Conservation (phyloP, 805 yeast species). For the Barnettozyma vustinii region DNA sequence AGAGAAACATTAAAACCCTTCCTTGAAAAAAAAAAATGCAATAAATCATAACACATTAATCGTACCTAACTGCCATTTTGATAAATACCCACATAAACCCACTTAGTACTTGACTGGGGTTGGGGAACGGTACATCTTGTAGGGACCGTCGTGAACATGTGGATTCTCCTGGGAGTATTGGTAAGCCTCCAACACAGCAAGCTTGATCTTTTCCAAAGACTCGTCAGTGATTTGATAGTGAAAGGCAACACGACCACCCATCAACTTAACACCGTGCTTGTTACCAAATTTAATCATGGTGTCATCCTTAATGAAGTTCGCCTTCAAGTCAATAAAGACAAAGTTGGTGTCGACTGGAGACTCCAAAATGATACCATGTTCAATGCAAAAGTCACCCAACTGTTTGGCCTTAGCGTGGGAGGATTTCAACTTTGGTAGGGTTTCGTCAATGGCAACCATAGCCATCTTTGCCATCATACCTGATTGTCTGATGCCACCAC, state of each 20-base stretch:
- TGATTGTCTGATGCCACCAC: constrained; percentile 90
- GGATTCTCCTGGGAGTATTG: constrained; percentile 52
- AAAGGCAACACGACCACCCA: constrained; percentile 76
- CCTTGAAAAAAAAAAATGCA: constrained; percentile 11
- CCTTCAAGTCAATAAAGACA: constrained; percentile 60
- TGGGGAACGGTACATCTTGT: constrained; percentile 39
- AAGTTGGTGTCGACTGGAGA: constrained; percentile 83
- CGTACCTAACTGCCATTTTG: constrained; percentile 27
- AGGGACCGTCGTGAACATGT: constrained; percentile 42
- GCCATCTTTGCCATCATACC: constrained; percentile 85
- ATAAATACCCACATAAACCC: not conserved
- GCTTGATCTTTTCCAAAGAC: constrained; percentile 51
- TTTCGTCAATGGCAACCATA: constrained; percentile 65
- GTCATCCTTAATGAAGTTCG: constrained; percentile 46
- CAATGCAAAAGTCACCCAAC: constrained; percentile 47
- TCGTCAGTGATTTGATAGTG: constrained; percentile 61
- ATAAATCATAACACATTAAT: constrained; percentile 9
- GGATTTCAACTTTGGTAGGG: constrained; percentile 41
- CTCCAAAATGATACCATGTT: constrained; percentile 51
- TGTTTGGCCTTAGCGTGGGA: constrained; percentile 48
- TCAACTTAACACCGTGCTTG: constrained; percentile 55
- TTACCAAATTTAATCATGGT: constrained; percentile 48
- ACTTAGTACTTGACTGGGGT: constrained; percentile 27
- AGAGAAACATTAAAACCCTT: constrained; percentile 4
- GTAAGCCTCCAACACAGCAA: constrained; percentile 51